Percentiles rank a stretch among this genome's conserved stretches.
Evolutionary conservation across 805 yeast species (phyloP).

Genomic region (Candida loeiensis): DNA sequence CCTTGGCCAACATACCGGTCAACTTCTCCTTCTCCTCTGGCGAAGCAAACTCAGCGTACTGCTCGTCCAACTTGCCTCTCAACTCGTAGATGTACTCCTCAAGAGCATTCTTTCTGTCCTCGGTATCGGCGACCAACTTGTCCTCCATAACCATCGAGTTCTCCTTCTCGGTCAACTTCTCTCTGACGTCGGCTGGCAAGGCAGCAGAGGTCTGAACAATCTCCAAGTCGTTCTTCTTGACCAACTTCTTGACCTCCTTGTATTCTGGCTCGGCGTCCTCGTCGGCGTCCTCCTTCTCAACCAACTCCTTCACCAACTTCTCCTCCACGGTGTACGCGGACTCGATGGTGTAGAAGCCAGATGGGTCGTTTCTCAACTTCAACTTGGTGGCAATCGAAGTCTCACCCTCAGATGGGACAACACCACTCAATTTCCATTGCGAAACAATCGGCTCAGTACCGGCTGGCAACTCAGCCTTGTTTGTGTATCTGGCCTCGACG

Average conservation of each 20-base stretch:
- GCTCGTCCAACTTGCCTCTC: conserved; percentile 94
- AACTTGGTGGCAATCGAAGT: conserved; percentile 78
- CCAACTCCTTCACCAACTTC: conserved; percentile 80
- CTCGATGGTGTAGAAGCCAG: conserved; percentile 92
- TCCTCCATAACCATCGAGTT: conserved; percentile 81
- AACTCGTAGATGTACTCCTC: conserved; percentile 98
- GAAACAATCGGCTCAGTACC: conserved; percentile 69
- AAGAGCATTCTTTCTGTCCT: conserved; percentile 95
- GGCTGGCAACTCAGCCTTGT: conserved; percentile 66
- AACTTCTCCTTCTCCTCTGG: conserved; percentile 86
- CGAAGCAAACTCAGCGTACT: conserved; percentile 81
- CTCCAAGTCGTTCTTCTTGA: conserved; percentile 78
- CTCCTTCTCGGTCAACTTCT: conserved; percentile 75
- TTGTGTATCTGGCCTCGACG: conserved; percentile 81
- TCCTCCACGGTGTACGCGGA: conserved; percentile 94
- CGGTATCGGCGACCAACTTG: conserved; percentile 96
- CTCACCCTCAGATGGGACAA: conserved; percentile 74
- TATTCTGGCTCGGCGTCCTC: conserved; percentile 80
- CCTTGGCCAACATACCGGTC: conserved; percentile 65
- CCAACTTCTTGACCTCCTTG: conserved; percentile 87
- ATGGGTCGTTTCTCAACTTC: conserved; percentile 95
- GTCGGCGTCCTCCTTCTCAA: conserved; percentile 56
- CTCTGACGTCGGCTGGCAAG: conserved; percentile 52
- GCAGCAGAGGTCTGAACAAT: conserved; percentile 62
- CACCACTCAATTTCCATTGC: conserved; percentile 84